Conservation (phyloP, 2,329 filamentous ascomycete species). For the Colletotrichum cereale region DNA sequence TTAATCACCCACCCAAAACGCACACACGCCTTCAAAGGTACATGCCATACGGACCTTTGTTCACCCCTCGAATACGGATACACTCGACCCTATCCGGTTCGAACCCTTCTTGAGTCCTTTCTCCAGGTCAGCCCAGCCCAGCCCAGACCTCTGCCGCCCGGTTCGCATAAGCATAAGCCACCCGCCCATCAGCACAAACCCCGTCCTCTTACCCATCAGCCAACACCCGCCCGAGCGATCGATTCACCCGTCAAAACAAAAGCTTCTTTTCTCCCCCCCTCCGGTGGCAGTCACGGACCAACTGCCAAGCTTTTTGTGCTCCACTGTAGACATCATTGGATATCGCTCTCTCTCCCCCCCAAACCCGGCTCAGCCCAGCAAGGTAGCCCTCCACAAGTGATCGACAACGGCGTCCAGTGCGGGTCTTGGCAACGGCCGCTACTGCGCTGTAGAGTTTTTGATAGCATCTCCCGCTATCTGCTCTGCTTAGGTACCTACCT, state of each 20-base stretch:
- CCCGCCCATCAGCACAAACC: neutral
- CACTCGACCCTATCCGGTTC: neutral
- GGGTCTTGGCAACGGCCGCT: conserved; percentile 37
- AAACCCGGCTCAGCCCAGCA: conserved; percentile 24
- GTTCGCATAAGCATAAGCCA: neutral
- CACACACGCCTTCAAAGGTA: neutral
- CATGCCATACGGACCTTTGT: neutral
- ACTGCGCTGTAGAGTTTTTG: conserved; percentile 26
- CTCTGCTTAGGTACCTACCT: neutral
- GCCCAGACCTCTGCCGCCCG: neutral
- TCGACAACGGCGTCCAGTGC: conserved; percentile 10
- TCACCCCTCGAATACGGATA: neutral
- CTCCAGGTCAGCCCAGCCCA: neutral
- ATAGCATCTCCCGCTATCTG: conserved; percentile 28
- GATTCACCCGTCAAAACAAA: conserved; percentile 1
- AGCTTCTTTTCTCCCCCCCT: neutral
- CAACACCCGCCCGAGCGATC: neutral
- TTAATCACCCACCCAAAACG: neutral
- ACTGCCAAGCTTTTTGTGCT: conserved; percentile 14
- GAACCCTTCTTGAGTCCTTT: no score
- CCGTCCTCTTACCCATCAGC: neutral
- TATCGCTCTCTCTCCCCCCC: conserved; percentile 19
- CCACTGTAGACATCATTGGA: conserved; percentile 27
- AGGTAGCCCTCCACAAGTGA: conserved; percentile 25
- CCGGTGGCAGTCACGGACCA: conserved; percentile 4